Evolutionary conservation across 257 asterid genomes (phyloP).

Genomic region (Oldenlandia corymbosa): DNA sequence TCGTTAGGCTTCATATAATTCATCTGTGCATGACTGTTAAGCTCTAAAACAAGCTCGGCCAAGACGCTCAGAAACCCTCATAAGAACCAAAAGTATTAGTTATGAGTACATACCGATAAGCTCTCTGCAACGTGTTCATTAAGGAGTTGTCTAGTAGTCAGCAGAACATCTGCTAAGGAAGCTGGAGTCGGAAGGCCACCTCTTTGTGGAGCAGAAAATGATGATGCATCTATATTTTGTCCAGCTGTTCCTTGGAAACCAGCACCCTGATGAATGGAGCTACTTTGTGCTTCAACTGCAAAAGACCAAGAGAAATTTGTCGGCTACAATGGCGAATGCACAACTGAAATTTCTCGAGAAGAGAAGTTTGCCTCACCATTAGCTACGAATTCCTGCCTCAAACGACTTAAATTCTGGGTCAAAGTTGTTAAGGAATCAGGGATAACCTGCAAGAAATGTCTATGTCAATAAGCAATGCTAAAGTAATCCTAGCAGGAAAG

Average conservation of each 20-base stretch:
- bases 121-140: conserved; percentile 59
- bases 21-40: neutral
- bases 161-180: conserved; percentile 66
- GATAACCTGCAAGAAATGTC: conserved; percentile 46
- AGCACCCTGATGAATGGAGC: conserved; percentile 35
- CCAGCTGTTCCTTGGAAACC: conserved; percentile 38
- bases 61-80: neutral
- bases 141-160: conserved; percentile 54
- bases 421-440: conserved; percentile 84
- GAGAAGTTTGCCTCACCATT: conserved; percentile 43
- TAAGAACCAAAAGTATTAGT: neutral
- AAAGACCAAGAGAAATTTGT: conserved; percentile 14
- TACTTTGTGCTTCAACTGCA: conserved; percentile 45
- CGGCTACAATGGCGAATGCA: neutral
- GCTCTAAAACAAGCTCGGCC: neutral
- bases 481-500: neutral
- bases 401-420: conserved; percentile 55
- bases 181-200: conserved; percentile 85
- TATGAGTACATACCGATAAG: conserved; percentile 60
- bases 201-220: conserved; percentile 38
- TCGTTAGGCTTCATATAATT: neutral
- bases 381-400: conserved; percentile 66
- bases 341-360: conserved; percentile 5
- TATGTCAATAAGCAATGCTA: conserved; percentile 8
- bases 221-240: conserved; percentile 30